Base-by-base conservation (phyloP, 257 asterid genomes). In the Plantago major region DNA sequence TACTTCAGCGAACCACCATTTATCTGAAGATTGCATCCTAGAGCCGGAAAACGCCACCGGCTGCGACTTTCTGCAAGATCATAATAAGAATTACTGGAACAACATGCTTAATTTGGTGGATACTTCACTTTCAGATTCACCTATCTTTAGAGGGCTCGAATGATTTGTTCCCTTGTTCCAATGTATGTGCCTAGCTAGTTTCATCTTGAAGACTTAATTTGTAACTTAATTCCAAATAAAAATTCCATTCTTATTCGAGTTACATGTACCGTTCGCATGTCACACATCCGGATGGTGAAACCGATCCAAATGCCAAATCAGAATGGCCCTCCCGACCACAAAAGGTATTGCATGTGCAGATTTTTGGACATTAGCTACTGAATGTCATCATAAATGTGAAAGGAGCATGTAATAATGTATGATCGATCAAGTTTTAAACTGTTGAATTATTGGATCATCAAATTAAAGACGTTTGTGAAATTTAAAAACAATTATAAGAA, bases 81-180 rank as follows among this genome's bases (percentile, higher is more conserved):
- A 79, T 47, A 76, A 76, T 59, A 82, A 82, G 74, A 74, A 74
- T 38, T 82, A 82, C 56, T 82, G 88, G 88, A 79, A 72, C 67
- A 82, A 74, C 63, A 76, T 82, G 54, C 80, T 82, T 52, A 68
- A 79, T 71, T 65, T 82, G 80, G 85, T 76, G 50, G 60, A 82
- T 50, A 70, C 81, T 71, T 76, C 88, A 4, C 77, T 77, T 0
- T 71, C 82, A 30, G 71, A 74, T 81, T 72, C 78, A 17, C 78
- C 80, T 1, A 68, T 74, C 38, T 71, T 72, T 60, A 73, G 72
- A 76, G 12, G n/a, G 42, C n/a, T 48, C 12, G 47, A 43, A 43
- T 13, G n/a, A 44, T 10, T 44, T 3, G 48, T 44, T n/a, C n/a
- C n/a, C n/a, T n/a, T 44, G 6, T 44, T 6, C 45, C 45, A 55